Evolutionary conservation across 2,329 filamentous ascomycete species (phyloP).

Genomic region (Colletotrichum theobromicola): DNA sequence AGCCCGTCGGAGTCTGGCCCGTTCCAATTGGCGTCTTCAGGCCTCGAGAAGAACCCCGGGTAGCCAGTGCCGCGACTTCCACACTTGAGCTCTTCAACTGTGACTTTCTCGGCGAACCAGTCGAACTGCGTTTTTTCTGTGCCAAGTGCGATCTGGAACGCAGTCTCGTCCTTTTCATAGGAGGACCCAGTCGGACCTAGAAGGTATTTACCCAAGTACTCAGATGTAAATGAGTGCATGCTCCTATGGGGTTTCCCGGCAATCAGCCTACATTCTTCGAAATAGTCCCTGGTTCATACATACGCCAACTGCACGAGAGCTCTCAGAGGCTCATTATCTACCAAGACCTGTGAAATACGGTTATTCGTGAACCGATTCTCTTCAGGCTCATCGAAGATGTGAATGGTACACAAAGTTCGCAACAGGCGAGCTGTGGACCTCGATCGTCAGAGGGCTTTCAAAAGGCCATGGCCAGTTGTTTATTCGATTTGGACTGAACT

Average conservation of each 20-base stretch:
- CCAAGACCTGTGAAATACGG: constrained; percentile 35
- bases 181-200: constrained; percentile 27
- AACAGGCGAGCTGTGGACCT: constrained; percentile 32
- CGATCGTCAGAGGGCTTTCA: not conserved
- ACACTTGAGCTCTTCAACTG: not conserved
- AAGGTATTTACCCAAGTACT: constrained; percentile 34
- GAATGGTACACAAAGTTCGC: constrained; percentile 37
- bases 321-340: constrained; percentile 37
- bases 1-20: not conserved
- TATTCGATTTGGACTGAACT: not conserved
- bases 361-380: constrained; percentile 39
- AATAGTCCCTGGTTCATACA: not conserved
- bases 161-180: constrained; percentile 33
- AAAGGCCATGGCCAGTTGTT: not conserved
- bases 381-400: constrained; percentile 34
- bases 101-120: constrained; percentile 33
- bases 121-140: constrained; percentile 35
- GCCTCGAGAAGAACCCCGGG: not conserved
- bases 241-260: not conserved
- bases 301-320: constrained; percentile 19
- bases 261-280: not conserved
- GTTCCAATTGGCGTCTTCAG: not conserved
- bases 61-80: not conserved
- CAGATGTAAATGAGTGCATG: constrained; percentile 24
- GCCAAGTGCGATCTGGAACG: constrained; percentile 34